These are phyloP conservation scores for Backusella macrospora DNA, from an alignment of 192 early-diverging fungal genomes.

Conservation along the genomic window DNA sequence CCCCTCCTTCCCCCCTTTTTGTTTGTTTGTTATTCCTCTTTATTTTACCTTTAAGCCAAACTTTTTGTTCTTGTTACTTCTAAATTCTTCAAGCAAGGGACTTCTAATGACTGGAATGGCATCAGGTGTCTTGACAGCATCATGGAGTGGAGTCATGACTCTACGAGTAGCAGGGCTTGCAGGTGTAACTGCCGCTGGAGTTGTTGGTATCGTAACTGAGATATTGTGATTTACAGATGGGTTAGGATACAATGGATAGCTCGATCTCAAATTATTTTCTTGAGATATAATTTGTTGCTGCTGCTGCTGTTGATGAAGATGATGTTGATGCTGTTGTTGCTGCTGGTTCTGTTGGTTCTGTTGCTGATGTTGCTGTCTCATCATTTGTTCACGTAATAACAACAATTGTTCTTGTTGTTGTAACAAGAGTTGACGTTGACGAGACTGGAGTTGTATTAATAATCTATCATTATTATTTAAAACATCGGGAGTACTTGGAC, in stretches of 20 bases:
- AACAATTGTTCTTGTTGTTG: conserved; percentile 26
- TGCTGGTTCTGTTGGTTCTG: conserved; percentile 27
- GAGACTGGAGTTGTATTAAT: conserved; percentile 19
- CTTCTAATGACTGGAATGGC: conserved; percentile 1
- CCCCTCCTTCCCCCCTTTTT: no score
- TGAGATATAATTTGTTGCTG: conserved; percentile 30
- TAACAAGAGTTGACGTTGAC: conserved; percentile 18
- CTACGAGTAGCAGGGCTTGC: not conserved
- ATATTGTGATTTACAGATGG: conserved; percentile 30
- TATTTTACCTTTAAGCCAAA: conserved; percentile 21
- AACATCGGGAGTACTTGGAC: conserved; percentile 10
- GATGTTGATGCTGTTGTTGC: conserved; percentile 45
- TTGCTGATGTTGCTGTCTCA: conserved; percentile 14
- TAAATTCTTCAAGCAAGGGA: conserved; percentile 22
- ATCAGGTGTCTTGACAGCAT: conserved; percentile 1
- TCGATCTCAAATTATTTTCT: conserved; percentile 15
- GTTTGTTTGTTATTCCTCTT: no score
- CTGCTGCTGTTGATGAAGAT: conserved; percentile 54
- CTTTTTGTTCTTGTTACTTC: conserved; percentile 26
- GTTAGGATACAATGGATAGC: conserved; percentile 21
- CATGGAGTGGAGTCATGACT: conserved; percentile 14
- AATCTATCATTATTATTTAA: conserved; percentile 17
- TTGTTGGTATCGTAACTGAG: not conserved
- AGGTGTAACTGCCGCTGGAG: not conserved
- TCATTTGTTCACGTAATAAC: conserved; percentile 28